These are phyloP conservation scores for Sugiyamaella americana DNA, from an alignment of 805 yeast species.

Conservation along the genomic window DNA sequence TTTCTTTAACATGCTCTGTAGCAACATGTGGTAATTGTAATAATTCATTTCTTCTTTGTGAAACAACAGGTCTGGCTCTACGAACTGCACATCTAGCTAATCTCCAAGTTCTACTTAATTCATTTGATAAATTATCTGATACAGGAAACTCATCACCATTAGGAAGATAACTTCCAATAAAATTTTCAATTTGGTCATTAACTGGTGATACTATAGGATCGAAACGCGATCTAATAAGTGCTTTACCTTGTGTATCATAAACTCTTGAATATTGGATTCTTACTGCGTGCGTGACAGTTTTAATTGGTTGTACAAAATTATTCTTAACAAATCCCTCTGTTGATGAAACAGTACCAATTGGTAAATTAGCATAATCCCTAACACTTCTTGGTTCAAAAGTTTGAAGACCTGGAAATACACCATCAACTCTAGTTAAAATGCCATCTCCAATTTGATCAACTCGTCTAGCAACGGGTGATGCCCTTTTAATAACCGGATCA, in stretches of 20 bases:
- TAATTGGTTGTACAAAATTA: constrained; percentile 46
- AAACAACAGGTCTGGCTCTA: constrained; percentile 22
- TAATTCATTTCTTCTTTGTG: constrained; percentile 16
- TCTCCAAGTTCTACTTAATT: constrained; percentile 46
- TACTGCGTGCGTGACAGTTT: constrained; percentile 39
- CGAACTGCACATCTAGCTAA: constrained; percentile 36
- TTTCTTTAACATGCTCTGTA: constrained; percentile 17
- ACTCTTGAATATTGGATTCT: constrained; percentile 45
- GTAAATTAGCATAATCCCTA: constrained; percentile 36
- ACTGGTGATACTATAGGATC: constrained; percentile 61
- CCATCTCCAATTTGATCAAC: constrained; percentile 51
- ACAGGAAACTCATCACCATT: constrained; percentile 32
- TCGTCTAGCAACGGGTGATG: constrained; percentile 41
- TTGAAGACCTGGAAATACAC: constrained; percentile 51
- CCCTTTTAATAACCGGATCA: constrained; percentile 33
- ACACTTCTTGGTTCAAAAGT: constrained; percentile 50
- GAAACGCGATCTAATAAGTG: constrained; percentile 52
- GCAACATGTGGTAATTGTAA: constrained; percentile 15
- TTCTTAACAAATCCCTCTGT: constrained; percentile 31
- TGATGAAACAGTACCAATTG: constrained; percentile 31
- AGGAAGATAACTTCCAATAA: constrained; percentile 44
- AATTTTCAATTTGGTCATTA: constrained; percentile 46
- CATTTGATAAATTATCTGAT: constrained; percentile 46
- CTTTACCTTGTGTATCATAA: constrained; percentile 56
- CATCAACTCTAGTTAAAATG: constrained; percentile 51